Percentiles rank a stretch among this genome's conserved stretches.
These are phyloP conservation scores for Metschnikowia baotianmanensis DNA, from an alignment of 805 yeast species.

Conservation along the genomic window DNA sequence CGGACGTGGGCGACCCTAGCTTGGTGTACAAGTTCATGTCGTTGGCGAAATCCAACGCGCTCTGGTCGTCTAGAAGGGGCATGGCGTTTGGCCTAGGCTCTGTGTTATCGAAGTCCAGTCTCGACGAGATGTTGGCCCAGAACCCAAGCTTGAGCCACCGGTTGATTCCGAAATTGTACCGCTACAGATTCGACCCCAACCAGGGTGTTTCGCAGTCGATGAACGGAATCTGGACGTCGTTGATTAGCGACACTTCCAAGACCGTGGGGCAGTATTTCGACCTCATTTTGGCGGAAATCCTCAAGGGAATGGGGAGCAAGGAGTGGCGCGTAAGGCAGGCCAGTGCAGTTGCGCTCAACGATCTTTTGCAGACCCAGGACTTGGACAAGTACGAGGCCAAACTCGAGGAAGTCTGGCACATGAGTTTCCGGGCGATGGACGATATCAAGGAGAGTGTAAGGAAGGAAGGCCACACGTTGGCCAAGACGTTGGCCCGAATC, in stretches of 20 bases:
- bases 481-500: constrained; percentile 62
- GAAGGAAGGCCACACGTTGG: constrained; percentile 68
- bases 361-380: constrained; percentile 62
- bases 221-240: constrained; percentile 82
- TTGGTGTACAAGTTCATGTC: constrained; percentile 94
- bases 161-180: constrained; percentile 75
- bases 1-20: constrained; percentile 94
- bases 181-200: constrained; percentile 86
- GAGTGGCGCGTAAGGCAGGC: constrained; percentile 97
- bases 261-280: constrained; percentile 54
- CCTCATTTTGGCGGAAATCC: constrained; percentile 60
- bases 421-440: constrained; percentile 87
- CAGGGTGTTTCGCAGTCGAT: constrained; percentile 72
- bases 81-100: constrained; percentile 91
- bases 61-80: constrained; percentile 93
- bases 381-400: constrained; percentile 48
- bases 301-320: constrained; percentile 66
- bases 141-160: constrained; percentile 54
- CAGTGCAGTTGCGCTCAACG: constrained; percentile 66
- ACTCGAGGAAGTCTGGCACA: constrained; percentile 74
- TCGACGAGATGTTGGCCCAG: constrained; percentile 57
- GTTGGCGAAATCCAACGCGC: constrained; percentile 76
- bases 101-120: constrained; percentile 72
- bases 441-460: constrained; percentile 94
- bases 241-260: constrained; percentile 58